These are phyloP conservation scores for Diplodia seriata DNA, from an alignment of 2,329 filamentous ascomycete genomes.

Conservation along the genomic window DNA sequence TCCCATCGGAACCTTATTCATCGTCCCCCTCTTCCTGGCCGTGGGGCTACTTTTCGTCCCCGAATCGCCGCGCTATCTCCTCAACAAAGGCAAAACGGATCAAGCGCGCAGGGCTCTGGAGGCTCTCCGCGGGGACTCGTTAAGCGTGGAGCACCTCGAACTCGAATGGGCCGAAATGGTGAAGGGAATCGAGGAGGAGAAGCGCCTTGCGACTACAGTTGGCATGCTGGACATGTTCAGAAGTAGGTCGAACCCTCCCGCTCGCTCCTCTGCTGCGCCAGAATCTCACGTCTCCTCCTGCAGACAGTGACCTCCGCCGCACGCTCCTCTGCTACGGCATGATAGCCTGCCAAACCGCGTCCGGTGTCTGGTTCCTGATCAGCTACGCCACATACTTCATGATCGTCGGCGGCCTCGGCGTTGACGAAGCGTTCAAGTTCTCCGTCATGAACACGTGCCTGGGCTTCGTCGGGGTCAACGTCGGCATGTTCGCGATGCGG, in stretches of 20 bases:
- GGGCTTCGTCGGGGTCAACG: slow-evolving; percentile 57
- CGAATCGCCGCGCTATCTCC: slow-evolving; percentile 57
- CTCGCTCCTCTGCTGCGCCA: too few species aligned
- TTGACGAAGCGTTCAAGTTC: slow-evolving; percentile 57
- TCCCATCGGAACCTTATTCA: slow-evolving; percentile 60
- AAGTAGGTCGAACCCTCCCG: slow-evolving; percentile 50
- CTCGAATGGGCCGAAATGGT: slow-evolving; percentile 43
- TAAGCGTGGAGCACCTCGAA: slow-evolving; percentile 41
- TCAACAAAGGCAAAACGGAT: slow-evolving; percentile 61
- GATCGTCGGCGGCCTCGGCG: slow-evolving; percentile 9
- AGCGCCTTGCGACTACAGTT: slow-evolving; percentile 58
- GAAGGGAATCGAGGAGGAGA: slow-evolving; percentile 41
- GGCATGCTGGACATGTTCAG: slow-evolving; percentile 58
- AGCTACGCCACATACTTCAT: slow-evolving; percentile 58
- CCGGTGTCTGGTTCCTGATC: slow-evolving; percentile 60
- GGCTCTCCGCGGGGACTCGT: slow-evolving; percentile 33
- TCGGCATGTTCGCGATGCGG: slow-evolving; percentile 59
- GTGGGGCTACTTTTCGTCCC: slow-evolving; percentile 44
- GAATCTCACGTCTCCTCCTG: background rate
- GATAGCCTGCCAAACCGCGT: slow-evolving; percentile 55
- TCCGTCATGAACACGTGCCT: slow-evolving; percentile 59
- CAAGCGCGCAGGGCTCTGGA: slow-evolving; percentile 54
- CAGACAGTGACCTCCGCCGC: slow-evolving; percentile 52
- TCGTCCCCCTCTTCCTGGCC: slow-evolving; percentile 57
- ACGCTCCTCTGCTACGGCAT: slow-evolving; percentile 59